A percentile compares a stretch with the other conserved stretches of the same genome.
These are phyloP conservation scores for Stereocaulon alpinum DNA, from an alignment of 495 filamentous ascomycete genomes.

Conservation along the genomic window DNA sequence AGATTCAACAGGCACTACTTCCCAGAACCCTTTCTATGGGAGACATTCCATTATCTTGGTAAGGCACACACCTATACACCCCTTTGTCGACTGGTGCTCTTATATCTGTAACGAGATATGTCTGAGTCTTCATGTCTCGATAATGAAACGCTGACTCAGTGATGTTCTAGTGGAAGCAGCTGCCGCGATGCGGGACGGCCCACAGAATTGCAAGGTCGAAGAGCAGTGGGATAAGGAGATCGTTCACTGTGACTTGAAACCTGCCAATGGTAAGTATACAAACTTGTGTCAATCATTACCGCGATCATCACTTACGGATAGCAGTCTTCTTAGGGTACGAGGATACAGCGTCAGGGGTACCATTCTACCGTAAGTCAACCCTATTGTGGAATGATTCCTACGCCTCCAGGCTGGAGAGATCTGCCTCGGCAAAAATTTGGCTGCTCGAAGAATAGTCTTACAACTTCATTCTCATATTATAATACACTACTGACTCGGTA, in stretches of 20 bases:
- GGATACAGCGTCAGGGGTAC: background rate
- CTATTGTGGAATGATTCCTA: background rate
- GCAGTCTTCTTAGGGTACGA: constrained; percentile 5
- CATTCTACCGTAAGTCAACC: constrained; percentile 8
- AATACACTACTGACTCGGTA: background rate
- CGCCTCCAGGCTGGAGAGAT: too few relatives aligned
- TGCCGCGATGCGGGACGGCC: constrained; percentile 4
- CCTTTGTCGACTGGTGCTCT: too few relatives aligned
- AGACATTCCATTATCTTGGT: constrained; percentile 13
- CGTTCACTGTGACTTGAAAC: constrained; percentile 17
- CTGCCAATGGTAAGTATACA: constrained; percentile 13
- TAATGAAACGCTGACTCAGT: too few relatives aligned
- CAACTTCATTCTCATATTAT: background rate
- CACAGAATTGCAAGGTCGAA: background rate
- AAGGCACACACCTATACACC: too few relatives aligned
- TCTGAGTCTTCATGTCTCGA: too few relatives aligned
- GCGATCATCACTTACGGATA: background rate
- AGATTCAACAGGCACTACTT: constrained; percentile 9
- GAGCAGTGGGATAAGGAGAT: background rate
- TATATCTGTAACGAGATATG: too few relatives aligned
- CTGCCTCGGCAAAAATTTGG: background rate
- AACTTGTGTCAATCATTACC: background rate
- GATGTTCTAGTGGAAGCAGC: background rate
- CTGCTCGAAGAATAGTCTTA: background rate
- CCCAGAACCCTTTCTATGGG: constrained; percentile 14